phyloP scores from a whole-genome alignment of 768 basidiomycete genomes.

The Tricholoma hemisulphureum region DNA sequence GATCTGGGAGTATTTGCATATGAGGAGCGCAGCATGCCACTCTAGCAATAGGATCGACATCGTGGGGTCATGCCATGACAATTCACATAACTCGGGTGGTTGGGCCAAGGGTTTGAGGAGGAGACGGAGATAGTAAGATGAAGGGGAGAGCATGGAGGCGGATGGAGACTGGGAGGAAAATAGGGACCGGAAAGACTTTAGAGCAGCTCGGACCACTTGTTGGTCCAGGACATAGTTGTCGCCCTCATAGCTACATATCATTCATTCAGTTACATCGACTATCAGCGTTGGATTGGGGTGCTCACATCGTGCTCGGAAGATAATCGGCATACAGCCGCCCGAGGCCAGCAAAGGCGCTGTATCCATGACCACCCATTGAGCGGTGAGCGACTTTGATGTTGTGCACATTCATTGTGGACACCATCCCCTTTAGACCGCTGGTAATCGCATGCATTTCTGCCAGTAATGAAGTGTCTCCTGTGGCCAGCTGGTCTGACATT shows the following conservation, averaged over 20 bases:
- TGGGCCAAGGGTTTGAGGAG: constrained; percentile 29
- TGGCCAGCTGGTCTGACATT: constrained; percentile 47
- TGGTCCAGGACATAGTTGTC: constrained; percentile 77
- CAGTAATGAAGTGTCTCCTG: constrained; percentile 61
- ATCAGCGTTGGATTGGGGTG: constrained; percentile 1
- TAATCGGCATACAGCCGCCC: constrained; percentile 65
- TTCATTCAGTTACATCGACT: neutral
- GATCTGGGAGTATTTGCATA: constrained; percentile 43
- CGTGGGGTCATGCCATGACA: constrained; percentile 38
- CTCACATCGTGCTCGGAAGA: constrained; percentile 63
- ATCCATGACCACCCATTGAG: constrained; percentile 78
- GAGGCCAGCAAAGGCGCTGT: constrained; percentile 65
- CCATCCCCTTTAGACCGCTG: constrained; percentile 66
- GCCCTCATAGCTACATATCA: constrained; percentile 58
- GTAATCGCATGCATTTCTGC: constrained; percentile 71
- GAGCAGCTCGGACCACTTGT: constrained; percentile 70
- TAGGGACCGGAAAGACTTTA: constrained; percentile 53
- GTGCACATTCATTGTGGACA: constrained; percentile 47
- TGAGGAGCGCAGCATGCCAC: constrained; percentile 61
- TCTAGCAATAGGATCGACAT: constrained; percentile 52
- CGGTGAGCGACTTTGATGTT: constrained; percentile 67
- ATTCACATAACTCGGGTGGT: constrained; percentile 18
- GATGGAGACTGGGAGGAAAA: constrained; percentile 27
- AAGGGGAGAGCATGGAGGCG: constrained; percentile 40
- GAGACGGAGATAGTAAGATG: constrained; percentile 55